These are phyloP conservation scores for Termitomyces sp. DNA, from an alignment of 768 basidiomycete species.

Conservation along the genomic window DNA sequence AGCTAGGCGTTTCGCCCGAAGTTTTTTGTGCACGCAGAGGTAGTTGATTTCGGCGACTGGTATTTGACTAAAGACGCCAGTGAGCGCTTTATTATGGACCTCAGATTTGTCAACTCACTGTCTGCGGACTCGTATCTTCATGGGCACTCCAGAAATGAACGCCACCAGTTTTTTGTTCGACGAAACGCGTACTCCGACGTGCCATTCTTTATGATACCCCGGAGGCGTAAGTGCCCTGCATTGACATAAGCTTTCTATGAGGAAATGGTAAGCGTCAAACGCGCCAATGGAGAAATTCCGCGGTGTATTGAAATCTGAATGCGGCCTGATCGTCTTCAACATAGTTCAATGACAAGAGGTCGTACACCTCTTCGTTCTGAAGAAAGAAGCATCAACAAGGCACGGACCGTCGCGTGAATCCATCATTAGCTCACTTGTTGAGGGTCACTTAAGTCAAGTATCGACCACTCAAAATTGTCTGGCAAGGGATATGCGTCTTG, in stretches of 20 bases:
- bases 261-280: slow-evolving; percentile 8
- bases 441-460: slow-evolving; percentile 71
- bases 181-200: slow-evolving; percentile 87
- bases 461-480: slow-evolving; percentile 89
- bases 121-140: slow-evolving; percentile 76
- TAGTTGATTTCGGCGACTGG: slow-evolving; percentile 90
- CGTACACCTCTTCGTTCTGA: slow-evolving; percentile 90
- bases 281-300: slow-evolving; percentile 91
- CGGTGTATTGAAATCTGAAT: slow-evolving; percentile 95
- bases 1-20: slow-evolving; percentile 90
- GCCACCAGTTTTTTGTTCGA: slow-evolving; percentile 92
- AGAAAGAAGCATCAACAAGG: slow-evolving; percentile 1
- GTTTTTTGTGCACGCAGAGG: slow-evolving; percentile 95
- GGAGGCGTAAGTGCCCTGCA: slow-evolving; percentile 91
- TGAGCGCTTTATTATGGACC: not conserved
- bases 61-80: slow-evolving; percentile 29
- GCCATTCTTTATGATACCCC: slow-evolving; percentile 92
- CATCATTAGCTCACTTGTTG: slow-evolving; percentile 48
- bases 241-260: not conserved
- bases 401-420: not conserved
- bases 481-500: slow-evolving; percentile 87
- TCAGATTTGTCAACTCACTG: slow-evolving; percentile 46
- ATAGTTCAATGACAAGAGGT: slow-evolving; percentile 88
- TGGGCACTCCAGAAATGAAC: slow-evolving; percentile 91
- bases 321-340: slow-evolving; percentile 94